These are phyloP conservation scores for Rhypophila decipiens DNA, from an alignment of 495 filamentous ascomycete species.

Conservation along the genomic window DNA sequence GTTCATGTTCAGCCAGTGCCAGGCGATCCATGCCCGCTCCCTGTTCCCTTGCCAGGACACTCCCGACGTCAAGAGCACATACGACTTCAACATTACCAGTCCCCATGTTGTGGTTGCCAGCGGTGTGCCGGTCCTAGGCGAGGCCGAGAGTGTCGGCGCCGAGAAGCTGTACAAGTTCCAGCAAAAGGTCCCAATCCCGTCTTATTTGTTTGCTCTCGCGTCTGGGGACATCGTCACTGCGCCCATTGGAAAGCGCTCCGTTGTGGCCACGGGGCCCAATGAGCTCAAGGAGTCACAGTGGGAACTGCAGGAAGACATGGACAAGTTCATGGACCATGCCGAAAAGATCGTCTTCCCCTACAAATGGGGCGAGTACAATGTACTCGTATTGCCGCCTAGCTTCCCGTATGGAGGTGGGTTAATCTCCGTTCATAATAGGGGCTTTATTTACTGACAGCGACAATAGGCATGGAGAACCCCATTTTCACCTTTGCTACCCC, in stretches of 20 bases:
- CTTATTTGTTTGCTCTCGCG: constrained; percentile 87
- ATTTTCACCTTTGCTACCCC: constrained; percentile 91
- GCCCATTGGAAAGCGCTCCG: constrained; percentile 74
- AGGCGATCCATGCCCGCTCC: constrained; percentile 89
- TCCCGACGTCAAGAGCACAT: constrained; percentile 86
- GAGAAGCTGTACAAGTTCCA: constrained; percentile 70
- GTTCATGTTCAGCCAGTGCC: constrained; percentile 97
- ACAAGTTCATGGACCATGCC: constrained; percentile 81
- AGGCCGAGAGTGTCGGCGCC: constrained; percentile 37
- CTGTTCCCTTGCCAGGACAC: constrained; percentile 97
- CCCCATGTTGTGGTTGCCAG: constrained; percentile 83
- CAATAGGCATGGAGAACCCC: constrained; percentile 90
- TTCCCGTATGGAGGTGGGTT: constrained; percentile 67
- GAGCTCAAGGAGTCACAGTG: constrained; percentile 77
- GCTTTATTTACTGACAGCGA: constrained; percentile 4
- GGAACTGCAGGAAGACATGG: constrained; percentile 84
- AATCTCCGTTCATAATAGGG: background rate
- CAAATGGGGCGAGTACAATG: constrained; percentile 91
- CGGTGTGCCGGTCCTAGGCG: constrained; percentile 60
- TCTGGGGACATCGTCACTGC: constrained; percentile 84
- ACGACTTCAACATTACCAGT: constrained; percentile 80
- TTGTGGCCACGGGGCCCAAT: constrained; percentile 79
- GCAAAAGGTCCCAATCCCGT: constrained; percentile 87
- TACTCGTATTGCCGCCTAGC: constrained; percentile 80
- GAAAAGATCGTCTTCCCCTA: constrained; percentile 88